Percentiles rank a stretch among this genome's conserved stretches.
Evolutionary conservation across 2,329 filamentous ascomycete species (phyloP).

Genomic region (Apiospora arundinis): DNA sequence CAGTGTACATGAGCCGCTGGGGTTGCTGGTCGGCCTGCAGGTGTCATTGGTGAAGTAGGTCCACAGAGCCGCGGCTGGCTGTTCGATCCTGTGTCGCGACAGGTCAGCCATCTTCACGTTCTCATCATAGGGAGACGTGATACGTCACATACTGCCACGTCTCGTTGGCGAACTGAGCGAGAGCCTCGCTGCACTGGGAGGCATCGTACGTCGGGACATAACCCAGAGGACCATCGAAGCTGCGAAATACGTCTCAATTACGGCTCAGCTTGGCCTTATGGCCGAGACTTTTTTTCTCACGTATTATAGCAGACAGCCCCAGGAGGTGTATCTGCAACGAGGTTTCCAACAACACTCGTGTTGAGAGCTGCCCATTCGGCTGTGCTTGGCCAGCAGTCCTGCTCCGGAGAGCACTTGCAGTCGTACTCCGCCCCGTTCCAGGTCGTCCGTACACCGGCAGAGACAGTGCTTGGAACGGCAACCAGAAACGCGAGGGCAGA

Average conservation of each 20-base stretch:
- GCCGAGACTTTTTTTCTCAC: background rate
- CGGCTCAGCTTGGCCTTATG: background rate
- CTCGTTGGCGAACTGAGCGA: slow-evolving; percentile 40
- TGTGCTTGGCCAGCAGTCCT: slow-evolving; percentile 40
- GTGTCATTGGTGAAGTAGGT: slow-evolving; percentile 52
- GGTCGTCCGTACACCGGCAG: slow-evolving; percentile 27
- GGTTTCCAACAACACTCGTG: slow-evolving; percentile 43
- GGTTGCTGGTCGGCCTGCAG: slow-evolving; percentile 44
- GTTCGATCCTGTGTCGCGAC: slow-evolving; percentile 32
- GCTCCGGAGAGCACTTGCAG: slow-evolving; percentile 42
- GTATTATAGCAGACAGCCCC: slow-evolving; percentile 43
- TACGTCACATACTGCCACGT: slow-evolving; percentile 44
- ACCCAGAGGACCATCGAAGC: slow-evolving; percentile 45
- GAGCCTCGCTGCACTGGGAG: slow-evolving; percentile 41
- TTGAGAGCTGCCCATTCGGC: slow-evolving; percentile 41
- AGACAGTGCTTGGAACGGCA: background rate
- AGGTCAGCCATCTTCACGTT: background rate
- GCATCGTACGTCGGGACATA: slow-evolving; percentile 44
- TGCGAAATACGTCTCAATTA: background rate
- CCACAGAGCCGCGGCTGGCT: slow-evolving; percentile 44
- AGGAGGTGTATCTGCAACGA: slow-evolving; percentile 39
- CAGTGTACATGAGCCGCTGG: slow-evolving; percentile 42
- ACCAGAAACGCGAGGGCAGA: background rate
- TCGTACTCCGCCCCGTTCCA: slow-evolving; percentile 39
- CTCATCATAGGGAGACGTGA: no score